These are phyloP conservation scores for Cercospora citrullina DNA, from an alignment of 2,329 filamentous ascomycete species.

Conservation along the genomic window DNA sequence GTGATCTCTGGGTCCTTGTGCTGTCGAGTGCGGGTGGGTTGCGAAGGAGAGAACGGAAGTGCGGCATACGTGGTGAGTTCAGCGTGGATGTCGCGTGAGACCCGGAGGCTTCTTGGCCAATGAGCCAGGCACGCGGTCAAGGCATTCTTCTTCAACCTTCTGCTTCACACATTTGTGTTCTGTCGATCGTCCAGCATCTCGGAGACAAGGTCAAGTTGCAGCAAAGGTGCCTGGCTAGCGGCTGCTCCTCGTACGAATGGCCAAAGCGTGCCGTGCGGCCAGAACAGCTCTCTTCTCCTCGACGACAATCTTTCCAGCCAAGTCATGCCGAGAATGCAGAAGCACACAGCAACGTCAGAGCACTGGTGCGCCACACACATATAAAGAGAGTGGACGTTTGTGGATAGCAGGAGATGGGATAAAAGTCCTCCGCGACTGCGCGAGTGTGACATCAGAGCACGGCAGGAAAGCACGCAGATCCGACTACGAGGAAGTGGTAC, in stretches of 20 bases:
- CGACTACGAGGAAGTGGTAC: not conserved
- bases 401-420: not conserved
- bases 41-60: not conserved
- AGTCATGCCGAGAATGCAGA: not conserved
- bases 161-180: not conserved
- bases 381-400: not conserved
- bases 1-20: not conserved
- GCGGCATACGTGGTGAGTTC: not conserved
- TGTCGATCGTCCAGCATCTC: not conserved
- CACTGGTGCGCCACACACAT: not conserved
- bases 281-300: not conserved
- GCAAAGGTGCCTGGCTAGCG: not conserved
- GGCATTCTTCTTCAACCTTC: not conserved
- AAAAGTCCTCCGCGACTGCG: not conserved
- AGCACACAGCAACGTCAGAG: not conserved
- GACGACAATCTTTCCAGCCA: not conserved
- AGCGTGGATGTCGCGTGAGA: not conserved
- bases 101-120: not conserved
- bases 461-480: not conserved
- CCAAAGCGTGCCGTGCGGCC: not conserved
- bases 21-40: not conserved
- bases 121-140: not conserved
- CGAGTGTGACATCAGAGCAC: not conserved
- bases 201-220: not conserved
- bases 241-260: not conserved